Percentiles rank a stretch among this genome's conserved stretches.
These are phyloP conservation scores for Leccinum rimulosum DNA, from an alignment of 768 basidiomycete species.

Conservation along the genomic window DNA sequence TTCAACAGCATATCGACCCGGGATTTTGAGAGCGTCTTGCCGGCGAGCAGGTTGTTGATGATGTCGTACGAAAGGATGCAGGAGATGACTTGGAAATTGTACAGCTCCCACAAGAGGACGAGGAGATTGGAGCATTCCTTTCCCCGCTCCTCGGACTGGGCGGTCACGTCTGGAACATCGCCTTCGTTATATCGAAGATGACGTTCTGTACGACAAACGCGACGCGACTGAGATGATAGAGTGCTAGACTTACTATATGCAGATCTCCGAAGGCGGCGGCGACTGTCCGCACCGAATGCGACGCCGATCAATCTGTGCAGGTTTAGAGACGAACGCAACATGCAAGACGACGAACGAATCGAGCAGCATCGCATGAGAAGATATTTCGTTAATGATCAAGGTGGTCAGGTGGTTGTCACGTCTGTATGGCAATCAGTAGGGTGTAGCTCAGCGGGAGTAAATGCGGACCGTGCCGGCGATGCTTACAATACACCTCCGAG, in stretches of 20 bases:
- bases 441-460: background rate
- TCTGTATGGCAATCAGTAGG: slow-evolving; percentile 45
- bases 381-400: slow-evolving; percentile 75
- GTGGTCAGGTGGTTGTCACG: slow-evolving; percentile 71
- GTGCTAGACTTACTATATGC: slow-evolving; percentile 36
- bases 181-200: slow-evolving; percentile 41
- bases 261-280: background rate
- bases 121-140: slow-evolving; percentile 92
- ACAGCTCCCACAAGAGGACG: slow-evolving; percentile 85
- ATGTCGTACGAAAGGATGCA: slow-evolving; percentile 88
- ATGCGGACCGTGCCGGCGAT: slow-evolving; percentile 71
- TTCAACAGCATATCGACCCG: slow-evolving; percentile 86
- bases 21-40: slow-evolving; percentile 65
- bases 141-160: slow-evolving; percentile 44
- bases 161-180: slow-evolving; percentile 8
- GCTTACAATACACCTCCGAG: slow-evolving; percentile 56
- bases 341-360: slow-evolving; percentile 90
- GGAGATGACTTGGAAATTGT: slow-evolving; percentile 94
- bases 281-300: slow-evolving; percentile 72
- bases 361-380: slow-evolving; percentile 74
- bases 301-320: slow-evolving; percentile 80
- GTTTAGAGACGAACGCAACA: slow-evolving; percentile 80
- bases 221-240: slow-evolving; percentile 41
- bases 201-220: slow-evolving; percentile 76
- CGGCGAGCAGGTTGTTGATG: slow-evolving; percentile 54